These are phyloP conservation scores for Lentinula boryana DNA, from an alignment of 768 basidiomycete genomes.

Conservation along the genomic window DNA sequence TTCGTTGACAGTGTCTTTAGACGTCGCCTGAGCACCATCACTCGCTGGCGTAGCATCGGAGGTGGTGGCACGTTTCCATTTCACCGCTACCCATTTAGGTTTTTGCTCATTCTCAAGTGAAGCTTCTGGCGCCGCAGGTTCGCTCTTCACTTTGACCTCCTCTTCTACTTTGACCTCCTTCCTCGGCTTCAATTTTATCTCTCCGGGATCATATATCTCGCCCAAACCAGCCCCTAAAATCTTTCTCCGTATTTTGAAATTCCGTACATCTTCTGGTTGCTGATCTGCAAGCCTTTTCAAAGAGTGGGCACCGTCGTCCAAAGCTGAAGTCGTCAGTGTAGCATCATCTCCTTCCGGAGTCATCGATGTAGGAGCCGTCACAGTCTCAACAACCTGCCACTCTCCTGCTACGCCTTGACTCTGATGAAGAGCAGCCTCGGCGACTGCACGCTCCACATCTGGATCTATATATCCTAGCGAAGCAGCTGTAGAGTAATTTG, in stretches of 20 bases:
- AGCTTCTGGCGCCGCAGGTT: slow-evolving; percentile 2
- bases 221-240: slow-evolving; percentile 55
- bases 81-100: slow-evolving; percentile 27
- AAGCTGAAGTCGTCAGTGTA: slow-evolving; percentile 6
- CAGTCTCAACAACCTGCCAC: slow-evolving; percentile 61
- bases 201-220: slow-evolving; percentile 76
- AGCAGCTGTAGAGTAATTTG: slow-evolving; percentile 85
- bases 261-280: slow-evolving; percentile 40
- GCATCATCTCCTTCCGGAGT: not conserved
- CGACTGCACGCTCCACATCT: slow-evolving; percentile 59
- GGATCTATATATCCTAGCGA: slow-evolving; percentile 79
- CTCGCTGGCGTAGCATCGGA: not conserved
- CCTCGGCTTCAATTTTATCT: slow-evolving; percentile 61
- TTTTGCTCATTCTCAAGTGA: not conserved
- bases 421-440: slow-evolving; percentile 51
- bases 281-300: slow-evolving; percentile 33
- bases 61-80: slow-evolving; percentile 25
- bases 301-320: slow-evolving; percentile 13
- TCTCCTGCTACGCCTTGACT: slow-evolving; percentile 70
- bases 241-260: slow-evolving; percentile 67
- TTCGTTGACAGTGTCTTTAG: not conserved
- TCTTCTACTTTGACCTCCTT: slow-evolving; percentile 27
- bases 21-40: no score
- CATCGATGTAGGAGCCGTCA: slow-evolving; percentile 9
- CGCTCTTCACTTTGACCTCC: not conserved